Evolutionary conservation across 257 asterid genomes (phyloP).

Genomic region (Plantago elongata): DNA sequence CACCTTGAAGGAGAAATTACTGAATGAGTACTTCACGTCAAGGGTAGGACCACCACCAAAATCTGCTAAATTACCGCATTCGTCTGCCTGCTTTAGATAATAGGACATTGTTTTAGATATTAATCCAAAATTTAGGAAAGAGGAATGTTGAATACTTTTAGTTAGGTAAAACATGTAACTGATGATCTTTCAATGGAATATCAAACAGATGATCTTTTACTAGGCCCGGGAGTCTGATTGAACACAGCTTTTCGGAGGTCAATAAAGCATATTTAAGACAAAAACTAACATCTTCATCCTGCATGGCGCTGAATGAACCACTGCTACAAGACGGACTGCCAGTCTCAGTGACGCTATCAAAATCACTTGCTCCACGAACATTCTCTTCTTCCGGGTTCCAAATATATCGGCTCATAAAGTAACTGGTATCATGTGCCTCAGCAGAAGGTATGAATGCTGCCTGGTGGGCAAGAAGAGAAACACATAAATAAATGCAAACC

Average conservation of each 20-base stretch:
- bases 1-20: conserved; percentile 96
- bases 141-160: conserved; percentile 9
- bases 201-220: not conserved
- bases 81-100: conserved; percentile 63
- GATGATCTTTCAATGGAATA: not conserved
- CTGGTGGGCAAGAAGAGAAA: conserved; percentile 37
- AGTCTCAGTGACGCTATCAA: conserved; percentile 67
- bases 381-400: conserved; percentile 90
- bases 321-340: conserved; percentile 75
- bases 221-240: not conserved
- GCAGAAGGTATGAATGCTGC: conserved; percentile 87
- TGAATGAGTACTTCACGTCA: conserved; percentile 63
- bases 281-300: conserved; percentile 73
- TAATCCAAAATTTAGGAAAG: conserved; percentile 10
- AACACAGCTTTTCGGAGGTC: conserved; percentile 4
- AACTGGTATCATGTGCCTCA: conserved; percentile 86
- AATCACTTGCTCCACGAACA: conserved; percentile 66
- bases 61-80: conserved; percentile 70
- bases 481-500: conserved; percentile 12
- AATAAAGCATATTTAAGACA: conserved; percentile 3
- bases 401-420: conserved; percentile 93
- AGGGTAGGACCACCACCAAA: conserved; percentile 53
- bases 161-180: conserved; percentile 10
- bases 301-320: conserved; percentile 62
- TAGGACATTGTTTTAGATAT: conserved; percentile 14